Evolutionary conservation across 306 rosid species (phyloP).

Genomic region (Acacia confusa): DNA sequence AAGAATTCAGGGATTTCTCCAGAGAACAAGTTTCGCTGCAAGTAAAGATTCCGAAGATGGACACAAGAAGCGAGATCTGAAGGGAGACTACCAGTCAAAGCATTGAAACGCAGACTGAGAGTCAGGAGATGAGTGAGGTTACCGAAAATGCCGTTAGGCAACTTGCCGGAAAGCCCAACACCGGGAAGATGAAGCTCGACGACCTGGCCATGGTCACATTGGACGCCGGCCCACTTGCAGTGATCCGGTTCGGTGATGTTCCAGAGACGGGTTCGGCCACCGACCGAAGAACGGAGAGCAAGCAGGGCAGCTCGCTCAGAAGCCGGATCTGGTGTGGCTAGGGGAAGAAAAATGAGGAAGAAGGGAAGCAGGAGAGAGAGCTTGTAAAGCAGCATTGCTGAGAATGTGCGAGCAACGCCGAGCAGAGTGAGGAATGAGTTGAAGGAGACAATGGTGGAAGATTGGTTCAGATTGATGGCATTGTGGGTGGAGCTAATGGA

Average conservation of each 20-base stretch:
- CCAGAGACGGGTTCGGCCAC: constrained; percentile 57
- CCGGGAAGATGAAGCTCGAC: constrained; percentile 65
- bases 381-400: constrained; percentile 28
- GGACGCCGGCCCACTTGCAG: constrained; percentile 62
- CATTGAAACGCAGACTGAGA: constrained; percentile 63
- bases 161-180: constrained; percentile 57
- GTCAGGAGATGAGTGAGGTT: constrained; percentile 59
- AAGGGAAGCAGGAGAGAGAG: neutral
- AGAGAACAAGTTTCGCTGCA: constrained; percentile 51
- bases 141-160: constrained; percentile 52
- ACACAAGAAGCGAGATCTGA: constrained; percentile 58
- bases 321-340: constrained; percentile 35
- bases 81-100: constrained; percentile 52
- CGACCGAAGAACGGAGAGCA: constrained; percentile 46
- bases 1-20: constrained; percentile 48
- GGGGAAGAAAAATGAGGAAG: constrained; percentile 7
- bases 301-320: constrained; percentile 56
- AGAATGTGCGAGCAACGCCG: neutral
- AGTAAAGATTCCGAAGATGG: constrained; percentile 57
- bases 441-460: neutral
- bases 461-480: constrained; percentile 6
- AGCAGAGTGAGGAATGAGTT: neutral
- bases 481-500: neutral
- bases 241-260: constrained; percentile 43
- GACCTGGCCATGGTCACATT: constrained; percentile 44